These are phyloP conservation scores for Sphagnum magellanicum DNA, from an alignment of 228 moss, liverwort and hornwort genomes.

Conservation along the genomic window DNA sequence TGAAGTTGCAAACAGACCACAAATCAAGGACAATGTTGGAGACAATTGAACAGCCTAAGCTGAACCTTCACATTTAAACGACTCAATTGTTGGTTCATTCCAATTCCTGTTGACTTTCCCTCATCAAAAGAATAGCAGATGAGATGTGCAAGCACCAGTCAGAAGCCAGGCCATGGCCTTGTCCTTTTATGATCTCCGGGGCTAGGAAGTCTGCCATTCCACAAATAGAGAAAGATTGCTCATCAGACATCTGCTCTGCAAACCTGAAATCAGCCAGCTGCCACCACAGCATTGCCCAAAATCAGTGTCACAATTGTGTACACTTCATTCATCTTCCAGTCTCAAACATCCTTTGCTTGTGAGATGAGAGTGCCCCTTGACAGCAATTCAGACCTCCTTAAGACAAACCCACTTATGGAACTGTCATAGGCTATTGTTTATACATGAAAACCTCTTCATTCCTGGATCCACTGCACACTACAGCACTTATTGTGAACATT, in stretches of 20 bases:
- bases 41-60: no score
- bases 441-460: no score
- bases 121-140: no score
- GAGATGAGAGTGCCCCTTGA: no score
- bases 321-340: no score
- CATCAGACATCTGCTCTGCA: slow-evolving; percentile 49
- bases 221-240: slow-evolving; percentile 46
- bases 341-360: no score
- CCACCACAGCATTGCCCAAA: slow-evolving; percentile 1
- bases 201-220: slow-evolving; percentile 68
- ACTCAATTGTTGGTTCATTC: no score
- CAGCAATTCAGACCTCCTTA: background rate
- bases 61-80: background rate
- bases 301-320: background rate
- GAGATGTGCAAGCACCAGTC: slow-evolving; percentile 27
- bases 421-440: no score
- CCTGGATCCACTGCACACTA: no score
- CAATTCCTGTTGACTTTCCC: no score
- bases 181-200: slow-evolving; percentile 52
- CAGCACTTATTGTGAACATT: background rate
- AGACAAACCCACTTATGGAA: background rate
- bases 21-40: no score
- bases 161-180: slow-evolving; percentile 51
- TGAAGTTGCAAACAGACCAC: background rate
- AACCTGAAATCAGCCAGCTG: slow-evolving; percentile 59